phyloP scores from a whole-genome alignment of 495 filamentous ascomycete species.

The Bathelium albidoporum region DNA sequence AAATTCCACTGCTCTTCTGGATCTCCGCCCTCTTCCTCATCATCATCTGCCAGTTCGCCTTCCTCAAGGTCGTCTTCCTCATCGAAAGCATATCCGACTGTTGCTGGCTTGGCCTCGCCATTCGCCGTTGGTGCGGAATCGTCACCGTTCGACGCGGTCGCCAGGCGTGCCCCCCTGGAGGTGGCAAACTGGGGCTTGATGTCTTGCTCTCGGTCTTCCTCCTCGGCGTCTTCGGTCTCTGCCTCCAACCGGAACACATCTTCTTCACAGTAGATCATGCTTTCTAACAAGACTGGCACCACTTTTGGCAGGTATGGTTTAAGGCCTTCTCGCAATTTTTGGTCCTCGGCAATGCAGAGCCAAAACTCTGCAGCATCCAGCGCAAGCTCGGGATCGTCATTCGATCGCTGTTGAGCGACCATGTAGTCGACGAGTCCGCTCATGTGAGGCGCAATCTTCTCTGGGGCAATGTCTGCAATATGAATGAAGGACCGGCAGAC shows the following conservation, averaged over 20 bases:
- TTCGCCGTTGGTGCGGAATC: constrained; percentile 34
- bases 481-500: constrained; percentile 91
- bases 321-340: constrained; percentile 59
- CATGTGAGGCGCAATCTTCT: constrained; percentile 83
- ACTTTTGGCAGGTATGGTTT: constrained; percentile 73
- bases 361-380: constrained; percentile 97
- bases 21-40: constrained; percentile 62
- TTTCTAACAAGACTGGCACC: constrained; percentile 79
- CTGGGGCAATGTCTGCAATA: constrained; percentile 79
- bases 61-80: constrained; percentile 68
- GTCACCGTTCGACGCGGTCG: constrained; percentile 38
- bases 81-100: constrained; percentile 29
- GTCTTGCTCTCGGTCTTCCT: constrained; percentile 82
- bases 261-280: constrained; percentile 94
- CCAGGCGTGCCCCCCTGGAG: constrained; percentile 45
- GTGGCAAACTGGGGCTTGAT: constrained; percentile 91
- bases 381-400: constrained; percentile 79
- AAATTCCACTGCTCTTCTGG: constrained; percentile 94
- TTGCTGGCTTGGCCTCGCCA: constrained; percentile 19
- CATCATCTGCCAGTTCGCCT: constrained; percentile 72
- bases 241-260: constrained; percentile 76
- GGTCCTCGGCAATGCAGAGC: constrained; percentile 85
- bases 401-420: constrained; percentile 71
- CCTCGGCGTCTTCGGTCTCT: constrained; percentile 73
- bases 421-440: constrained; percentile 87